These are phyloP conservation scores for Moesziomyces globuligerus DNA, from an alignment of 1,284 basidiomycete species.

Conservation along the genomic window DNA sequence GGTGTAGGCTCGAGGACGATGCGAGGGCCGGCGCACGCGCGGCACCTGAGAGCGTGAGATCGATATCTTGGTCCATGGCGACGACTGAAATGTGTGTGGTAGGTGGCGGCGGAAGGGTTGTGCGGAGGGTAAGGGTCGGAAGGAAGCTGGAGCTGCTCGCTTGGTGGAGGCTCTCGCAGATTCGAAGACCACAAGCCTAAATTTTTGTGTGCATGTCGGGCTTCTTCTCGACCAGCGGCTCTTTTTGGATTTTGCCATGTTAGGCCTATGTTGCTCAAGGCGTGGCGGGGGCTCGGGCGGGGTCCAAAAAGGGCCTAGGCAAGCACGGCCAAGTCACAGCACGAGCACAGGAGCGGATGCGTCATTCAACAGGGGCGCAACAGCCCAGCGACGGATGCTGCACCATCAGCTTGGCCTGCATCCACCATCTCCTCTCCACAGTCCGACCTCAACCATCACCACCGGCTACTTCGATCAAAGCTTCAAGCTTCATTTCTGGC, in stretches of 20 bases:
- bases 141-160: neutral
- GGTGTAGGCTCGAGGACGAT: slow-evolving; percentile 20
- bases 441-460: too few relatives aligned
- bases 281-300: neutral
- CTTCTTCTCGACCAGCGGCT: too few relatives aligned
- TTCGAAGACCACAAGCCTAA: neutral
- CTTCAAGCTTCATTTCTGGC: too few relatives aligned
- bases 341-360: slow-evolving; percentile 17
- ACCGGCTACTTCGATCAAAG: too few relatives aligned
- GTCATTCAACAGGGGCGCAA: slow-evolving; percentile 35
- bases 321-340: neutral
- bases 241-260: neutral
- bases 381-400: neutral
- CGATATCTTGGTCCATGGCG: slow-evolving; percentile 33
- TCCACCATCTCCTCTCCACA: slow-evolving; percentile 10
- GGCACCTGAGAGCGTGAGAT: slow-evolving; percentile 39
- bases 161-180: neutral
- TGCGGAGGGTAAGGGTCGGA: neutral
- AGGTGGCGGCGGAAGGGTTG: neutral
- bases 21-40: slow-evolving; percentile 33
- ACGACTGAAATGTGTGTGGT: neutral
- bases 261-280: neutral
- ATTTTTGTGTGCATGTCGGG: neutral
- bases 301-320: neutral
- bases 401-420: neutral